A percentile compares a stretch with the other conserved stretches of the same genome.
phyloP scores from a whole-genome alignment of 83 land plant species.

The Picea abies region DNA sequence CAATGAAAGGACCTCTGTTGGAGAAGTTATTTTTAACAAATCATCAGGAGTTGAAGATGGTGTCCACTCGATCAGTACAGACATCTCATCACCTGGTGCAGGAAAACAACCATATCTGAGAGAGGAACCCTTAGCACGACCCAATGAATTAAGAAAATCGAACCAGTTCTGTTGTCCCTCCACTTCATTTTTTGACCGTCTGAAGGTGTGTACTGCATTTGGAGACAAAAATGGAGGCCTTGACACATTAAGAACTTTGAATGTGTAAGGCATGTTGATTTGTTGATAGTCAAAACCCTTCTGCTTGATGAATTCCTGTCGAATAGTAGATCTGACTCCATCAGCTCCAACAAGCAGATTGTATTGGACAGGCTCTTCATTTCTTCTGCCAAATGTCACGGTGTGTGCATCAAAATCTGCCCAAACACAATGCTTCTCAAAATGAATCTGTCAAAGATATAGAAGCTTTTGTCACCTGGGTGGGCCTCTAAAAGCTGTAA shows the following conservation, averaged over 20 bases:
- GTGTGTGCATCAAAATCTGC: slow-evolving; percentile 35
- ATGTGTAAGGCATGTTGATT: slow-evolving; percentile 37
- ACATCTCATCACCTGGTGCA: slow-evolving; percentile 38
- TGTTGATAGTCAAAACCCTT: slow-evolving; percentile 45
- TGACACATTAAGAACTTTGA: slow-evolving; percentile 40
- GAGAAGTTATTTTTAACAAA: slow-evolving; percentile 25
- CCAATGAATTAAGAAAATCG: slow-evolving; percentile 16
- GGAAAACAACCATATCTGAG: slow-evolving; percentile 42
- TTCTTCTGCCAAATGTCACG: slow-evolving; percentile 22
- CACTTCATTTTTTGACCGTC: slow-evolving; percentile 34
- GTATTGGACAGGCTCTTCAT: slow-evolving; percentile 23
- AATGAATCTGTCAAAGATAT: slow-evolving; percentile 26
- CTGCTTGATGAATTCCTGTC: slow-evolving; percentile 33
- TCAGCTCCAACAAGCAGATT: slow-evolving; percentile 43
- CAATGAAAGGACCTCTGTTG: slow-evolving; percentile 26
- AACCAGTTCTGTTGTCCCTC: slow-evolving; percentile 22
- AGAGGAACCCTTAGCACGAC: slow-evolving; percentile 19
- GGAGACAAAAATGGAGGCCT: slow-evolving; percentile 34
- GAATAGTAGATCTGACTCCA: slow-evolving; percentile 34
- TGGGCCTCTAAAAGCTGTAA: slow-evolving; percentile 9
- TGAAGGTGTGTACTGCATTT: slow-evolving; percentile 42
- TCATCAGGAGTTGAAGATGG: slow-evolving; percentile 28
- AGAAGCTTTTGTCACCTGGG: slow-evolving; percentile 2
- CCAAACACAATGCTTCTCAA: slow-evolving; percentile 25
- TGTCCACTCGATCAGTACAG: slow-evolving; percentile 42